phyloP scores from a whole-genome alignment of 2,329 filamentous ascomycete genomes.

The Neobulgaria alba region DNA sequence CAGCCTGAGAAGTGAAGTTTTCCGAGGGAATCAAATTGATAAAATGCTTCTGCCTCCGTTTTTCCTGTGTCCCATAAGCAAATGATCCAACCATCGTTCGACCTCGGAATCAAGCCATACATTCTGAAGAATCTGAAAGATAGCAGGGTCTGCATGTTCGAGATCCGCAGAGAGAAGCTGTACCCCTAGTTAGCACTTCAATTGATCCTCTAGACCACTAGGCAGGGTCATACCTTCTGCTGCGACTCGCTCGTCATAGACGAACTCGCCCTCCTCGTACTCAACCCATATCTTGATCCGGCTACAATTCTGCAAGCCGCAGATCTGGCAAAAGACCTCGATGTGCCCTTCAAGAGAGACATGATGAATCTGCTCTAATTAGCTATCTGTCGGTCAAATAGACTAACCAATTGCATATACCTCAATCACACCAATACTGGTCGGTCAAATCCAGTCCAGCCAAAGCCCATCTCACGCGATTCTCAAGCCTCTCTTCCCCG shows the following conservation, averaged over 20 bases:
- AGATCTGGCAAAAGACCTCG: constrained; percentile 19
- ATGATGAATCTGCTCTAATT: constrained; percentile 15
- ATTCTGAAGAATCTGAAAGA: constrained; percentile 87
- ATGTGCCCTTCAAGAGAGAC: constrained; percentile 27
- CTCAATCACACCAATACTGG: not conserved
- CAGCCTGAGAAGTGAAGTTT: constrained; percentile 90
- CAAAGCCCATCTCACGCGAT: too few species aligned
- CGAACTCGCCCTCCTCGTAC: constrained; percentile 22
- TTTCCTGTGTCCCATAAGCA: constrained; percentile 55
- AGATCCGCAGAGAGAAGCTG: constrained; percentile 75
- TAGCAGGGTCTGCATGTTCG: constrained; percentile 69
- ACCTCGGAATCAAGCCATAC: constrained; percentile 37
- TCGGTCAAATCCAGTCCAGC: too few species aligned
- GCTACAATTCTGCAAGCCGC: constrained; percentile 17
- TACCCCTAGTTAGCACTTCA: not conserved
- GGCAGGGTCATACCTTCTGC: constrained; percentile 41
- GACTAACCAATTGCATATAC: constrained; percentile 11
- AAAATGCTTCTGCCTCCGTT: constrained; percentile 92
- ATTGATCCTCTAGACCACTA: constrained; percentile 4
- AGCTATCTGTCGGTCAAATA: not conserved
- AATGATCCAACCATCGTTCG: not conserved
- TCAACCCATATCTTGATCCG: constrained; percentile 19
- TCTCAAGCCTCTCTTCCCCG: not conserved
- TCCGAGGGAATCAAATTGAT: constrained; percentile 96
- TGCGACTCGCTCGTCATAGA: constrained; percentile 41